phyloP scores from a whole-genome alignment of 139 green algal species.

The Chara braunii region DNA sequence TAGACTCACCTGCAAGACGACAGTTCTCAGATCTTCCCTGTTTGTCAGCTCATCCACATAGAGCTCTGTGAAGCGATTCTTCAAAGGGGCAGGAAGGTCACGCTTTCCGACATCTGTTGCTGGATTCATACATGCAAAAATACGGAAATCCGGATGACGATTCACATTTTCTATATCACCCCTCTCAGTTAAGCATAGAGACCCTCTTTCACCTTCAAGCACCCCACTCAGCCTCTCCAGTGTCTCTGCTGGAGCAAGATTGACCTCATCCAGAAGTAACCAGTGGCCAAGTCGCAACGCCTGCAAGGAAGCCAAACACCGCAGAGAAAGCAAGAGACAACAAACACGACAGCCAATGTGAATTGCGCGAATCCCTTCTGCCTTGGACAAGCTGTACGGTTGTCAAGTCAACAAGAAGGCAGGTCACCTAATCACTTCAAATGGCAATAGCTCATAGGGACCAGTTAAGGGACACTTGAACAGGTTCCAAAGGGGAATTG shows the following conservation, averaged over 20 bases:
- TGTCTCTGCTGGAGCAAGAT: slow-evolving; percentile 49
- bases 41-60: slow-evolving; percentile 73
- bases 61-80: slow-evolving; percentile 89
- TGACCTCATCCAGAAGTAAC: slow-evolving; percentile 93
- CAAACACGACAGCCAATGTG: too few relatives aligned
- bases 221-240: slow-evolving; percentile 63
- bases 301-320: slow-evolving; percentile 50
- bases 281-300: slow-evolving; percentile 84
- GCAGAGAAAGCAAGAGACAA: too few relatives aligned
- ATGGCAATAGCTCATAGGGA: too few relatives aligned
- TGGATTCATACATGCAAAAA: slow-evolving; percentile 97
- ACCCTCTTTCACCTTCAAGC: slow-evolving; percentile 61
- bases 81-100: slow-evolving; percentile 75
- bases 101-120: slow-evolving; percentile 91
- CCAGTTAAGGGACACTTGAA: too few relatives aligned
- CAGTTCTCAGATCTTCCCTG: slow-evolving; percentile 66
- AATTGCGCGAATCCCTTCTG: too few relatives aligned
- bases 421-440: too few relatives aligned
- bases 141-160: slow-evolving; percentile 80
- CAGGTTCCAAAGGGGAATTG: too few relatives aligned
- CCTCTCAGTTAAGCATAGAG: slow-evolving; percentile 69
- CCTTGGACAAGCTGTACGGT: too few relatives aligned
- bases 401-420: too few relatives aligned
- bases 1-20: slow-evolving; percentile 54
- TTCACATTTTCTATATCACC: slow-evolving; percentile 54